phyloP scores from a whole-genome alignment of 208 protist species.

The Tritrichomonas musculus region DNA sequence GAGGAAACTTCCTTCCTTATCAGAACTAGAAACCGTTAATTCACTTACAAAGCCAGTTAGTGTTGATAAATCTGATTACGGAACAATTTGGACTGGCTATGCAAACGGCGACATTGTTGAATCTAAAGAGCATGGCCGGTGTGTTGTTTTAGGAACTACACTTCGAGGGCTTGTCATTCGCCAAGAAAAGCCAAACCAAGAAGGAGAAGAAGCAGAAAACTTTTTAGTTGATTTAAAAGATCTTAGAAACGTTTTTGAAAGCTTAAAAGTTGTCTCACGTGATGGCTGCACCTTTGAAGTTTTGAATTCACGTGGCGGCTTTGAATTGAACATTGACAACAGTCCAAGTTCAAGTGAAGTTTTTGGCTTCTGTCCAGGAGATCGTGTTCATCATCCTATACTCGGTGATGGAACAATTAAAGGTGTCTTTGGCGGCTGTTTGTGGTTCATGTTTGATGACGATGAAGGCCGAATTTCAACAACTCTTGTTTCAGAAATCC shows the following conservation, averaged over 20 bases:
- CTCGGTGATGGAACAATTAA: background rate
- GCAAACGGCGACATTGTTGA: background rate
- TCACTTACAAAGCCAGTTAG: background rate
- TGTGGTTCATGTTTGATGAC: background rate
- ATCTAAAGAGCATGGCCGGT: background rate
- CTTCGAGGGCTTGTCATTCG: background rate
- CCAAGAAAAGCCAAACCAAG: background rate
- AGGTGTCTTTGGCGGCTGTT: background rate
- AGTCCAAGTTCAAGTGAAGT: background rate
- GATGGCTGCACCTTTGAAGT: background rate
- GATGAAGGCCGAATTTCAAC: background rate
- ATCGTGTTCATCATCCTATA: background rate
- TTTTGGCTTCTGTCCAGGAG: constrained; percentile 19
- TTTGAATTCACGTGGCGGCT: background rate
- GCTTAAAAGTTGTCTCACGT: background rate
- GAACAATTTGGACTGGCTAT: background rate
- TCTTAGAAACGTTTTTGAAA: background rate
- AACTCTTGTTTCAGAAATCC: background rate
- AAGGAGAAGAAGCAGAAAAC: too few relatives aligned
- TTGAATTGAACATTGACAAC: background rate
- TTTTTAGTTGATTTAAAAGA: background rate
- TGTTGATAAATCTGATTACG: background rate
- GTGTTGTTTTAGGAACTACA: background rate
- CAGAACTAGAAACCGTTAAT: background rate
- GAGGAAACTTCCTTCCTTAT: background rate